Evolutionary conservation across 371 early-diverging fungal species (phyloP), one percentile per base, ranked within the genome.

Genomic region (Rhizopus stolonifer): DNA sequence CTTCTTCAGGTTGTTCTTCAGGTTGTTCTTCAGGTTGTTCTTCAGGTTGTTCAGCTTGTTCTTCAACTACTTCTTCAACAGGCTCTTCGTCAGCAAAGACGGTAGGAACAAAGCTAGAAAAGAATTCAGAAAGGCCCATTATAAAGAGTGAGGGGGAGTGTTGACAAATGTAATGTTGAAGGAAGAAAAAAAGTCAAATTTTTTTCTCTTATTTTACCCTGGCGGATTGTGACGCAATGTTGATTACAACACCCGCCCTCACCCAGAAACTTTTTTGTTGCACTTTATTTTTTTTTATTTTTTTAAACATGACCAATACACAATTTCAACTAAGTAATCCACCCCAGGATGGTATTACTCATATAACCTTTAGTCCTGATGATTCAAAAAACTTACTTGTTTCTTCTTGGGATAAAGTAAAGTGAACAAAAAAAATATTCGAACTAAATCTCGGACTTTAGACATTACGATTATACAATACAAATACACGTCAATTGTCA

Each of bases 401-500:
- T 7, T 81, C 92, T 15, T 90, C 92, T 7, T 97, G 97, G 97
- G 96, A 97, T 68, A 83, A 77, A 74, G 92, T 89, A 80, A 60
- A 33, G 18, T 13, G 4, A 33, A 22, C 14, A 19, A 40, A 10
- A 43, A 14, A 29, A 18, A 15, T 22, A 18, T 13, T 36, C 8
- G 29, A 31, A 3, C 9, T 38, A 22, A 33, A 13, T 29, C 14
- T 24, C 29, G 2, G 14, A 49, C 29, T 43, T 17, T 14, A 92
- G 88, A 82, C 73, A 11, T 85, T 94, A 19, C 78, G 91, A 3
- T 69, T 94, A 3, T 94, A 96, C 60, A 88, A 96, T 65, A 85
- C 84, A 2, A 68, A 67, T 14, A 60, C 54, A 24, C 89, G 91
- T 65, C 61, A 65, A 15, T 68, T 86, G 42, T 49, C 69, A 4